Conservation (phyloP, 140 eudicot species). For the Flaveria floridana region DNA sequence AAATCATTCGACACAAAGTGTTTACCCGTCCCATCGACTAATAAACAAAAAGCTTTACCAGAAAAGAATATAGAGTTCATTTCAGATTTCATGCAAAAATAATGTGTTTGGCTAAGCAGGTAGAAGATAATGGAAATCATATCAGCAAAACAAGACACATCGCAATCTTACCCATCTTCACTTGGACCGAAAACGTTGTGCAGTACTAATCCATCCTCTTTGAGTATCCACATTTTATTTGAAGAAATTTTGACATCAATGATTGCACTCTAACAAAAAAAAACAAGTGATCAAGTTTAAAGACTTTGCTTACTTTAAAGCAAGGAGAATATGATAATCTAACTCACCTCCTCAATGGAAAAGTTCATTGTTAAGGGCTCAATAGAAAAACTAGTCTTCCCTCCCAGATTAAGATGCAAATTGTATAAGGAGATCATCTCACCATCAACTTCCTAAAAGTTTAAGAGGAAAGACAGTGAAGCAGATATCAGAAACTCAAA, state of each 20-base stretch:
- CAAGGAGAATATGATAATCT: constrained; percentile 18
- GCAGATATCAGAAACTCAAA: constrained; percentile 13
- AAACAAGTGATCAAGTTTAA: constrained; percentile 22
- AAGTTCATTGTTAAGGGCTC: constrained; percentile 54
- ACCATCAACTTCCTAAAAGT: constrained; percentile 52
- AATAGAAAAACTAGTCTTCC: constrained; percentile 44
- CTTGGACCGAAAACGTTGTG: constrained; percentile 40
- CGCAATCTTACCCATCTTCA: constrained; percentile 47
- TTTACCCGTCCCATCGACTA: neutral
- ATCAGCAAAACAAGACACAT: constrained; percentile 2
- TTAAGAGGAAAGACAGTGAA: constrained; percentile 19
- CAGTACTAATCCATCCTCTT: constrained; percentile 61
- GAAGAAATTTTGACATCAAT: constrained; percentile 69
- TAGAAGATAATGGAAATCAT: constrained; percentile 4
- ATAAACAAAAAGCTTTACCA: neutral
- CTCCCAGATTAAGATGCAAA: constrained; percentile 54
- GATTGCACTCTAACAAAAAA: constrained; percentile 48
- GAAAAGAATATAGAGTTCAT: neutral
- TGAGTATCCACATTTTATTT: constrained; percentile 71
- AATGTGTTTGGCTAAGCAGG: constrained; percentile 13
- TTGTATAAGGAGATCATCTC: constrained; percentile 50
- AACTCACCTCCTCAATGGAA: constrained; percentile 61
- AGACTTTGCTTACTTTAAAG: constrained; percentile 11
- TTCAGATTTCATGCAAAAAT: neutral
- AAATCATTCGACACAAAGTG: neutral